phyloP scores from a whole-genome alignment of 2,329 filamentous ascomycete genomes.

The Coleophoma eucalyptorum region DNA sequence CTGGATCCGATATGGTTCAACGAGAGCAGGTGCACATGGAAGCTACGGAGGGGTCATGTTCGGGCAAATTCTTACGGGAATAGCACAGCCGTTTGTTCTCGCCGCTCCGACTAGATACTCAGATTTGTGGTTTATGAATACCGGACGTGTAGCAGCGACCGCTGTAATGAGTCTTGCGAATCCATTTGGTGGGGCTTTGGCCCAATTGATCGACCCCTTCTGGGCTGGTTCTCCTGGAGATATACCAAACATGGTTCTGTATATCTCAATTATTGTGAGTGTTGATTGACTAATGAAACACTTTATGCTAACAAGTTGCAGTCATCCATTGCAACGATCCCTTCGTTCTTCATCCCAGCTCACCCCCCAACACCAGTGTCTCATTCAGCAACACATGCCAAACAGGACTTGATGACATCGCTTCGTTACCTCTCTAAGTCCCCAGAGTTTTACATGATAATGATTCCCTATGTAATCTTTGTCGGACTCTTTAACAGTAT shows the following conservation, averaged over 20 bases:
- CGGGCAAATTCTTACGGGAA: conserved; percentile 84
- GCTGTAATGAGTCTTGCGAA: conserved; percentile 83
- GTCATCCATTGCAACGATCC: conserved; percentile 63
- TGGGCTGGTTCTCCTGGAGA: conserved; percentile 59
- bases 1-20: conserved; percentile 85
- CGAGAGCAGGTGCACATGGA: conserved; percentile 46
- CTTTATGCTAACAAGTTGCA: conserved; percentile 22
- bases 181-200: conserved; percentile 83
- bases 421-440: conserved; percentile 51
- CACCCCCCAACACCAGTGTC: conserved; percentile 74
- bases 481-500: conserved; percentile 93
- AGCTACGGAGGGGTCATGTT: conserved; percentile 78
- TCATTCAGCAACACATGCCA: conserved; percentile 53
- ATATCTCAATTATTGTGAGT: conserved; percentile 76
- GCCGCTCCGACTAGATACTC: conserved; percentile 87
- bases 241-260: conserved; percentile 79
- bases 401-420: conserved; percentile 48
- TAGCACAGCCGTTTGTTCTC: conserved; percentile 89
- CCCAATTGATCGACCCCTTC: conserved; percentile 80
- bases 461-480: conserved; percentile 78
- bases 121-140: conserved; percentile 89
- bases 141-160: conserved; percentile 81
- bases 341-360: conserved; percentile 77
- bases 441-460: conserved; percentile 74
- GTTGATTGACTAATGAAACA: not conserved